A percentile compares a stretch with the other conserved stretches of the same genome.
These are phyloP conservation scores for Lactarius hatsudake DNA, from an alignment of 768 basidiomycete genomes.

Conservation along the genomic window DNA sequence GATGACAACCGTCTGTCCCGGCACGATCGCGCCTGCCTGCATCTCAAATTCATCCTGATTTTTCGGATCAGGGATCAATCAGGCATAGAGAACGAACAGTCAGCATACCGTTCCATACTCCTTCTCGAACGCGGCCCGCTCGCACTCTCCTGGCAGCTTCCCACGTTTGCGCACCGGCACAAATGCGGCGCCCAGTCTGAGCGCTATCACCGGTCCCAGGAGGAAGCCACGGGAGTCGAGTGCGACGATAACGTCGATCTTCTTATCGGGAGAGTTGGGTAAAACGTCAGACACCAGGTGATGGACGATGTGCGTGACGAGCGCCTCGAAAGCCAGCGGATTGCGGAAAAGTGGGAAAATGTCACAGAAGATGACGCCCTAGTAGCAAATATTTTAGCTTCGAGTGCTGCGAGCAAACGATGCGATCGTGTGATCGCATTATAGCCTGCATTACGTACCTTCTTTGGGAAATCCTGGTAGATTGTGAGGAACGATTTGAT, in stretches of 20 bases:
- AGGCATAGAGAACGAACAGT: neutral
- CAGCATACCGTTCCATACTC: slow-evolving; percentile 82
- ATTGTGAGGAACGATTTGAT: slow-evolving; percentile 58
- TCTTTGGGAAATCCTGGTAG: slow-evolving; percentile 85
- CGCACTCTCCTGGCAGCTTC: slow-evolving; percentile 88
- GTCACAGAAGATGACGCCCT: slow-evolving; percentile 93
- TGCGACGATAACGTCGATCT: slow-evolving; percentile 90
- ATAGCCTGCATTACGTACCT: slow-evolving; percentile 47
- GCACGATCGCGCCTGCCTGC: slow-evolving; percentile 80
- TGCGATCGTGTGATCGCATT: neutral
- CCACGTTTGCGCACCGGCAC: slow-evolving; percentile 93
- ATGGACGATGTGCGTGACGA: slow-evolving; percentile 85
- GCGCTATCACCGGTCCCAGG: slow-evolving; percentile 87
- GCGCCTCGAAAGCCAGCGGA: slow-evolving; percentile 83
- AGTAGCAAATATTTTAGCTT: slow-evolving; percentile 31
- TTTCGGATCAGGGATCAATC: neutral
- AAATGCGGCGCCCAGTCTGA: slow-evolving; percentile 89
- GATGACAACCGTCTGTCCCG: slow-evolving; percentile 81
- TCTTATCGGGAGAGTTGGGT: slow-evolving; percentile 53
- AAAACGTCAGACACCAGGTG: slow-evolving; percentile 81
- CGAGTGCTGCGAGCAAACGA: neutral
- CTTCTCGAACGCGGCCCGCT: slow-evolving; percentile 76
- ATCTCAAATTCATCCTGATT: slow-evolving; percentile 93
- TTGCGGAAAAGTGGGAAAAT: slow-evolving; percentile 90
- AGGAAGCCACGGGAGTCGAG: slow-evolving; percentile 97